These are phyloP conservation scores for Xylariaceae sp. DNA, from an alignment of 2,329 filamentous ascomycete genomes.

Conservation along the genomic window DNA sequence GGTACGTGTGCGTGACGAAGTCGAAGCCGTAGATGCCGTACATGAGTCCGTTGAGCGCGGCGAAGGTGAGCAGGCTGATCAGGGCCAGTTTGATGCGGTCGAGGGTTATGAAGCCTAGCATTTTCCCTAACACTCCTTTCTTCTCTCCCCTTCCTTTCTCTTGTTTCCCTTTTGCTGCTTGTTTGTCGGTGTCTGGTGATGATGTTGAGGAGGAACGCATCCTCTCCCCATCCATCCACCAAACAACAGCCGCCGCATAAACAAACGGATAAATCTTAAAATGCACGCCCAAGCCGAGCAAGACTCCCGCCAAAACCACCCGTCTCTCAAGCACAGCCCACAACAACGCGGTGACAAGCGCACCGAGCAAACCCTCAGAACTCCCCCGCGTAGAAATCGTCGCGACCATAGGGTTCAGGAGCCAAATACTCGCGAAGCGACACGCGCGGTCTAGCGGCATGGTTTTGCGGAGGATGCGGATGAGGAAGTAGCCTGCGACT, in stretches of 20 bases:
- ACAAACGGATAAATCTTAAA: slow-evolving; percentile 99
- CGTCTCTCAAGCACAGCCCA: slow-evolving; percentile 69
- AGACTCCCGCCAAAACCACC: slow-evolving; percentile 61
- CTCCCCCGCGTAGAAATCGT: slow-evolving; percentile 93
- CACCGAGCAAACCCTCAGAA: slow-evolving; percentile 83
- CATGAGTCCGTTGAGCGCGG: slow-evolving; percentile 71
- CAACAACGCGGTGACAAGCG: slow-evolving; percentile 74
- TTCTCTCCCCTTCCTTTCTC: not conserved
- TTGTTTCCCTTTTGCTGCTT: not conserved
- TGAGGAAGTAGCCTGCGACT: slow-evolving; percentile 63
- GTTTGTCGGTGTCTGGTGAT: not conserved
- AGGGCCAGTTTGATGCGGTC: slow-evolving; percentile 54
- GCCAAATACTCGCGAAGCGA: slow-evolving; percentile 80
- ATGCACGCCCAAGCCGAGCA: slow-evolving; percentile 82
- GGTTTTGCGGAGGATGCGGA: slow-evolving; percentile 38
- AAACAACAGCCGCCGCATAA: slow-evolving; percentile 75
- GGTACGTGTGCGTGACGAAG: slow-evolving; percentile 84
- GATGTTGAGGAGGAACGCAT: slow-evolving; percentile 23
- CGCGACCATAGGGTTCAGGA: slow-evolving; percentile 96
- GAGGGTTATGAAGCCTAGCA: slow-evolving; percentile 45
- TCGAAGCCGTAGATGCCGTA: slow-evolving; percentile 70
- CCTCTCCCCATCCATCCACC: slow-evolving; percentile 65
- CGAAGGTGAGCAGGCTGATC: slow-evolving; percentile 68
- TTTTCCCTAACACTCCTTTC: slow-evolving; percentile 18
- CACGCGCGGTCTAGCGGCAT: slow-evolving; percentile 55